Conservation (phyloP, 73 alveolate species). For the Effrenium voratum region DNA sequence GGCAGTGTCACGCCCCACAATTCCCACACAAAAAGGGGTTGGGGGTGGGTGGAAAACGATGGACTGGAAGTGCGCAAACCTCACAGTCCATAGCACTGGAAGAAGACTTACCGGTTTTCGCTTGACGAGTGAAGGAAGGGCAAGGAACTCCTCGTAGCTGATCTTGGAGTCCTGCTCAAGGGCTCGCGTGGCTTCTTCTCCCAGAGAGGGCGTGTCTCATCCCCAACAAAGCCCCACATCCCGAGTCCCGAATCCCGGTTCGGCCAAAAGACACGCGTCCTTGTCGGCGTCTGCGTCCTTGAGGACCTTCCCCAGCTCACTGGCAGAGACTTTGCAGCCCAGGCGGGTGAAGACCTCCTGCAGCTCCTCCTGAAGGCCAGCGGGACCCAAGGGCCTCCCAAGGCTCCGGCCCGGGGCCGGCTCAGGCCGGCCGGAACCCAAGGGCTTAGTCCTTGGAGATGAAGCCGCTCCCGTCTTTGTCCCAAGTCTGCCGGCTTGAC, state of each 20-base stretch:
- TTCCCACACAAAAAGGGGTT: too few species aligned
- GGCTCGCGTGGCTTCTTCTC: too few species aligned
- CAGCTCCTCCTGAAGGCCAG: slow-evolving; percentile 24
- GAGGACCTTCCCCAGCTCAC: slow-evolving; percentile 44
- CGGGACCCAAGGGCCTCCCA: background rate
- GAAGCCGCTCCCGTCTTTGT: slow-evolving; percentile 71
- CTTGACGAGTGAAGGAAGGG: too few species aligned
- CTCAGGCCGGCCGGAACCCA: background rate
- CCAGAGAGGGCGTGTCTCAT: too few species aligned
- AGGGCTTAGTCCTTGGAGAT: background rate
- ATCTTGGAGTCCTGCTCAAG: slow-evolving; percentile 46
- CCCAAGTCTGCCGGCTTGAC: slow-evolving; percentile 73
- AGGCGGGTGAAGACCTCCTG: slow-evolving; percentile 68
- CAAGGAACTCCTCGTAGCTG: slow-evolving; percentile 63
- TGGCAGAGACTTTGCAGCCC: slow-evolving; percentile 66
- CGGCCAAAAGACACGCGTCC: background rate
- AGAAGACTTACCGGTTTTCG: too few species aligned
- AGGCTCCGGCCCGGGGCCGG: background rate
- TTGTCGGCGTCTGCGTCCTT: slow-evolving; percentile 69
- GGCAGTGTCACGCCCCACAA: too few species aligned
- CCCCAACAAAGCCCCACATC: too few species aligned
- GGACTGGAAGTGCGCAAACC: too few species aligned
- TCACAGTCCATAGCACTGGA: too few species aligned
- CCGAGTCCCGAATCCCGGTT: background rate
- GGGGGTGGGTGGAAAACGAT: too few species aligned